Evolutionary conservation across 2,329 filamentous ascomycete species (phyloP).

Genomic region (Onygena corvina): DNA sequence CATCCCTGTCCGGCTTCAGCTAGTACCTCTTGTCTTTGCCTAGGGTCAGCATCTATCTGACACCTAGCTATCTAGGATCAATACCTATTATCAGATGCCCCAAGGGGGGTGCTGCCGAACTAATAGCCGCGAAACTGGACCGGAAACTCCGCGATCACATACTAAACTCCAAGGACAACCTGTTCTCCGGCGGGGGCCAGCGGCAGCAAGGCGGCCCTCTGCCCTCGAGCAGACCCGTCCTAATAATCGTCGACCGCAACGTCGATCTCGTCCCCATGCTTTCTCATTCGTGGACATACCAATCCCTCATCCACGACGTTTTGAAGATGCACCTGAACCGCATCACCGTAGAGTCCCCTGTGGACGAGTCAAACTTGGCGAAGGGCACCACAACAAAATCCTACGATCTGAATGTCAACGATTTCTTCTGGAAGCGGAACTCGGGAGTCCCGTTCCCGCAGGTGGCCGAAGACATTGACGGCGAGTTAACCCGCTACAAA

Average conservation of each 20-base stretch:
- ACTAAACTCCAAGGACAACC: constrained; percentile 92
- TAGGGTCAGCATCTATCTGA: background rate
- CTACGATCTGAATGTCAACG: constrained; percentile 78
- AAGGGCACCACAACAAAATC: constrained; percentile 72
- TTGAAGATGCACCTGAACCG: constrained; percentile 75
- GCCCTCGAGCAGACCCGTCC: constrained; percentile 66
- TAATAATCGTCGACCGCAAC: constrained; percentile 89
- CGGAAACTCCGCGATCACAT: constrained; percentile 93
- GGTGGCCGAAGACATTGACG: constrained; percentile 90
- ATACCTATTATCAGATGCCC: constrained; percentile 94
- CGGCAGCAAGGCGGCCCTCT: constrained; percentile 49
- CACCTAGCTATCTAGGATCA: constrained; percentile 44
- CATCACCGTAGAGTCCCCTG: constrained; percentile 77
- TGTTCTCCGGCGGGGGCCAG: constrained; percentile 58
- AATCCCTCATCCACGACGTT: constrained; percentile 71
- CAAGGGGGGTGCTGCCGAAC: constrained; percentile 81
- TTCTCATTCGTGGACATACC: constrained; percentile 90
- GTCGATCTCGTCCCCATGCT: constrained; percentile 95
- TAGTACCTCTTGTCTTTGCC: background rate
- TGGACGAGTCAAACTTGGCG: constrained; percentile 62
- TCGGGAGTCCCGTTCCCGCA: constrained; percentile 84
- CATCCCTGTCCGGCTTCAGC: constrained; percentile 3
- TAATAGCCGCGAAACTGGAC: constrained; percentile 88
- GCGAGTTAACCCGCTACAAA: constrained; percentile 86
- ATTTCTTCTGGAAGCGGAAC: constrained; percentile 96